Conservation (phyloP, 1,284 basidiomycete species). For the Mycosarcoma mackinlayi region DNA sequence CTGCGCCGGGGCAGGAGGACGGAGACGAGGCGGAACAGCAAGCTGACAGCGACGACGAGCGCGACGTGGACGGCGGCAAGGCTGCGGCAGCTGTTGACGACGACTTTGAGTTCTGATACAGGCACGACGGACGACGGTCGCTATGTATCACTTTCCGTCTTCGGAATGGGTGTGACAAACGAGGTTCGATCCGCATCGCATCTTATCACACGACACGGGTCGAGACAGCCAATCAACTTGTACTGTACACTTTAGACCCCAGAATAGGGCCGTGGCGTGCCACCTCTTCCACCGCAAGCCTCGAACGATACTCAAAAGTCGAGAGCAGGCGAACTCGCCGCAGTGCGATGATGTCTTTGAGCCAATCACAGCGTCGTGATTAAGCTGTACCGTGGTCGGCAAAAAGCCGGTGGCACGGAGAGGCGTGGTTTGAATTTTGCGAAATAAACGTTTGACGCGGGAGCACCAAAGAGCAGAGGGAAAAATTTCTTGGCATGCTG, state of each 20-base stretch:
- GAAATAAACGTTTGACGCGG: no score
- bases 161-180: not conserved
- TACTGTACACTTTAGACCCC: not conserved
- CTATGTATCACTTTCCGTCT: not conserved
- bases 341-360: no score
- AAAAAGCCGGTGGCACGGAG: no score
- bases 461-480: no score
- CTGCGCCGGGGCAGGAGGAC: constrained; percentile 17
- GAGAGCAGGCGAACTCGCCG: no score
- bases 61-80: not conserved
- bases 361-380: no score
- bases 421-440: no score
- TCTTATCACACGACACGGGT: not conserved
- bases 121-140: not conserved
- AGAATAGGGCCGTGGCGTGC: not conserved
- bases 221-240: not conserved
- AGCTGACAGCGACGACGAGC: constrained; percentile 14
- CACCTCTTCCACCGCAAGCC: not conserved
- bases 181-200: not conserved
- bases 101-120: constrained; percentile 23
- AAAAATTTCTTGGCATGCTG: no score
- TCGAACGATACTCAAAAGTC: no score
- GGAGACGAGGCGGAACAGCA: constrained; percentile 17
- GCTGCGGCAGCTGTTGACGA: constrained; percentile 14
- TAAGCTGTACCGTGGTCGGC: no score